Evolutionary conservation across 2,329 filamentous ascomycete genomes (phyloP), one percentile per base, ranked within the genome.

Genomic region (Aureobasidium subglaciale): DNA sequence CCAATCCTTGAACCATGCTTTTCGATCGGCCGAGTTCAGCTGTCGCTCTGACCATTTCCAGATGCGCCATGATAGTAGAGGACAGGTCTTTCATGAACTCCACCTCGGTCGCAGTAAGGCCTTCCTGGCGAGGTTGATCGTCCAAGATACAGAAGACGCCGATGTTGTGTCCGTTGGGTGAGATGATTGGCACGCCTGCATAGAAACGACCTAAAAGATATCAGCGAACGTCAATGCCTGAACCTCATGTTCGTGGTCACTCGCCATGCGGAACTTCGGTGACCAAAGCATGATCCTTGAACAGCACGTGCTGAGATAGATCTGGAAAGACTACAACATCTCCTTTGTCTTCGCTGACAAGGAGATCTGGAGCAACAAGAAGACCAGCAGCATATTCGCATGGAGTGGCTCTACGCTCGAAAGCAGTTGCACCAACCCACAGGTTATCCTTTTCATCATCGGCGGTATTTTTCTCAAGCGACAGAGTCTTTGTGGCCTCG

Each of bases 401-500:
- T 59, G 7, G 65, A 63, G 40, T 62, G 55, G 62, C 11, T 58
- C 60, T 22, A 59, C 63, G 18, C 9, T 65, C 65, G 22, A 67
- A 64, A n/a, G 63, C 59, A 4, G 61, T 61, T 16, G 63, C 62
- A 16, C 65, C 65, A 2, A 67, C 59, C 65, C 66, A 68, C 1
- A 68, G 56, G 5, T 59, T 56, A 35, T 68, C 65, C 7, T 61
- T 58, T 8, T 48, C 55, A 8, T 60, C 63, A 20, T 67, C 60
- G 4, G 59, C 56, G 6, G 57, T 57, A 35, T 66, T 61, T 34
- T 67, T 59, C 32, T 62, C 57, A 1, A 77, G 64, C n/a, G 75
- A 73, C 3, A 79, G 58, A 2, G 71, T 75, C 50, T 69, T 73
- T 1, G 78, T 81, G 5, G 76, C 74, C 62, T 81, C 78, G 32